Evolutionary conservation across 257 asterid species (phyloP).

Genomic region (Ballota nigra): DNA sequence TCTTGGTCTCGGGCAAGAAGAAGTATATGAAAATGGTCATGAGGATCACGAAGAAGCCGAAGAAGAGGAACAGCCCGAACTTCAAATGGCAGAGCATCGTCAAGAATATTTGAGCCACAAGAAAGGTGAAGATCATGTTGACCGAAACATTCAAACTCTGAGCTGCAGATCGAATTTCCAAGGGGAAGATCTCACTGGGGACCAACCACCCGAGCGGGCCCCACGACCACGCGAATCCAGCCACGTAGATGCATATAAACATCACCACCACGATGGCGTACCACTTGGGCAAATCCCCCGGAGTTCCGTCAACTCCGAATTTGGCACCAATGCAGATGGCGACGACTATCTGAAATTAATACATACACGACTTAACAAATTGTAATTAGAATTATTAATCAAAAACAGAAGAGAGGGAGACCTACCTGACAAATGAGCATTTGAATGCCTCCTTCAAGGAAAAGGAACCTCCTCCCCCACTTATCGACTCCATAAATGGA

Average conservation of each 20-base stretch:
- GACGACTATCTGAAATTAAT: slow-evolving; percentile 39
- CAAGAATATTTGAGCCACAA: slow-evolving; percentile 67
- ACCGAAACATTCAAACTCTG: slow-evolving; percentile 49
- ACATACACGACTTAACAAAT: too few species aligned
- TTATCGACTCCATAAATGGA: slow-evolving; percentile 72
- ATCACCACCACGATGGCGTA: slow-evolving; percentile 51
- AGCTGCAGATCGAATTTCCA: slow-evolving; percentile 60
- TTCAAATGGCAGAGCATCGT: slow-evolving; percentile 71
- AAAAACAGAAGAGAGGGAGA: too few species aligned
- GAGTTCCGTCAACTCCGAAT: slow-evolving; percentile 45
- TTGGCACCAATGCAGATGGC: slow-evolving; percentile 53
- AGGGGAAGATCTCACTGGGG: slow-evolving; percentile 86
- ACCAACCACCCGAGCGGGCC: slow-evolving; percentile 96
- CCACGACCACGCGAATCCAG: slow-evolving; percentile 68
- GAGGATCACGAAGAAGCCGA: slow-evolving; percentile 37
- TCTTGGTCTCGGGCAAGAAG: slow-evolving; percentile 69
- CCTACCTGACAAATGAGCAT: slow-evolving; percentile 69
- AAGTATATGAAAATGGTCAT: slow-evolving; percentile 45
- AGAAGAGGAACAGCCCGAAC: slow-evolving; percentile 55
- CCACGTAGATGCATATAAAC: slow-evolving; percentile 48
- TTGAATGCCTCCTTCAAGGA: slow-evolving; percentile 74
- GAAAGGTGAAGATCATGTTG: slow-evolving; percentile 53
- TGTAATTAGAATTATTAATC: too few species aligned
- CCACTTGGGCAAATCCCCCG: slow-evolving; percentile 35
- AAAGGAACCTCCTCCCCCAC: slow-evolving; percentile 71